Percentiles rank a stretch among this genome's conserved stretches.
Conservation (phyloP, 257 asterid genomes). For the Ligustrum vulgare region DNA sequence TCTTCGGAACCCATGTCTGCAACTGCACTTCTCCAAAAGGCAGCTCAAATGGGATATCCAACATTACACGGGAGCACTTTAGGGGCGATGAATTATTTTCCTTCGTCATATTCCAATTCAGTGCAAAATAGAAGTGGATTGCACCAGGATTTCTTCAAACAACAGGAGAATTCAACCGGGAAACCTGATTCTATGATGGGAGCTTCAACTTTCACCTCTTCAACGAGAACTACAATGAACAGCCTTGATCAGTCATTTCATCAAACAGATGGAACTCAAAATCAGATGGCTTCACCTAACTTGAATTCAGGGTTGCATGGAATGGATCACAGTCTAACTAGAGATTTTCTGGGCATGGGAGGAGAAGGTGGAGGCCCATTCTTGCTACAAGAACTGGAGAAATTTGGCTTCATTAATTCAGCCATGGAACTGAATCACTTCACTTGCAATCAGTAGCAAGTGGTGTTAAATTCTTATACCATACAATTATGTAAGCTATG, state of each 20-base stretch:
- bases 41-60: constrained; percentile 82
- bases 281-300: constrained; percentile 24
- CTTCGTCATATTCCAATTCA: constrained; percentile 44
- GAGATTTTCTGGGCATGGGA: constrained; percentile 91
- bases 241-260: constrained; percentile 24
- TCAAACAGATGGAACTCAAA: constrained; percentile 28
- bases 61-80: constrained; percentile 45
- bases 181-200: constrained; percentile 34
- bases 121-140: constrained; percentile 41
- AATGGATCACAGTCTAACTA: constrained; percentile 51
- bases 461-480: background rate
- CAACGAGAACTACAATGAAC: constrained; percentile 18
- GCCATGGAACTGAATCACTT: constrained; percentile 79
- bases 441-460: constrained; percentile 47
- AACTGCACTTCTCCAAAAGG: constrained; percentile 82
- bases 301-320: constrained; percentile 44
- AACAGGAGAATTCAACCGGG: constrained; percentile 26
- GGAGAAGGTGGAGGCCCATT: constrained; percentile 53
- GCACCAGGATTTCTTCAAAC: constrained; percentile 44
- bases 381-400: constrained; percentile 65
- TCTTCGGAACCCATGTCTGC: constrained; percentile 69
- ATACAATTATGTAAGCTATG: background rate
- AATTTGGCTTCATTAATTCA: constrained; percentile 73
- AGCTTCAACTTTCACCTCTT: constrained; percentile 33
- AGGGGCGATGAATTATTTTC: constrained; percentile 52